Base-by-base conservation (phyloP, 2,329 filamentous ascomycete genomes). In the Fusarium mundagurra region DNA sequence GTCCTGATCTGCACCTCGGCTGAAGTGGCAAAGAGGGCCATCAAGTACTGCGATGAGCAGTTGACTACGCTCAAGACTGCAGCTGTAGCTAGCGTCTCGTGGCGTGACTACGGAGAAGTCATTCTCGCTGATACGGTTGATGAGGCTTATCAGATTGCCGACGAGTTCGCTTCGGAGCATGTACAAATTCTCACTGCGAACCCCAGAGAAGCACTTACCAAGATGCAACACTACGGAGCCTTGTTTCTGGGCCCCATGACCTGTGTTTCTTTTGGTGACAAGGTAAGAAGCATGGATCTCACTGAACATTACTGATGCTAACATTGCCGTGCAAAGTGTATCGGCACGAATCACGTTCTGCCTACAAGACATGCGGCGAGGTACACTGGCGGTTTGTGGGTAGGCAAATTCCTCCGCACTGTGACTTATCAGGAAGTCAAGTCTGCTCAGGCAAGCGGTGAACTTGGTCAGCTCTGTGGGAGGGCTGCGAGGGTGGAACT, bases 101-200 rank as follows among this genome's bases (percentile, higher is more conserved):
- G 58, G 58, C 45, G 58, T 11, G 34, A 61, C 27, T 61, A 39
- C 20, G 58, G 58, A 0, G 45, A 61, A 18, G 58, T 61, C 1
- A 53, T 61, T 0, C 27, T 61, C 13, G 22, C 45, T 7, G 58
- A 61, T 16, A 61, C 58, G 8, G 3, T 33, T 1, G 45, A 61
- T 12, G 58, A 61, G 1, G 58, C 58, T 10, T 61, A 61, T n/a
- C 34, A 61, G 18, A 53, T 53, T 7, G 58, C 58, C 22, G 58
- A 61, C 34, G 45, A 53, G 27, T 61, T 61, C 22, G 58, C 58
- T 8, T 61, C 58, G 5, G 58, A 61, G 27, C 58, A 61, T n/a
- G 58, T 61, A 0, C 58, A 61, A 14, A 61, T 61, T 11, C 58
- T 61, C 34, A 53, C 58, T 11, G 34, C 27, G 1, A 61, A 41